Evolutionary conservation across 306 rosid species (phyloP), one percentile per base, ranked within the genome.

Genomic region (Trifolium fragiferum): DNA sequence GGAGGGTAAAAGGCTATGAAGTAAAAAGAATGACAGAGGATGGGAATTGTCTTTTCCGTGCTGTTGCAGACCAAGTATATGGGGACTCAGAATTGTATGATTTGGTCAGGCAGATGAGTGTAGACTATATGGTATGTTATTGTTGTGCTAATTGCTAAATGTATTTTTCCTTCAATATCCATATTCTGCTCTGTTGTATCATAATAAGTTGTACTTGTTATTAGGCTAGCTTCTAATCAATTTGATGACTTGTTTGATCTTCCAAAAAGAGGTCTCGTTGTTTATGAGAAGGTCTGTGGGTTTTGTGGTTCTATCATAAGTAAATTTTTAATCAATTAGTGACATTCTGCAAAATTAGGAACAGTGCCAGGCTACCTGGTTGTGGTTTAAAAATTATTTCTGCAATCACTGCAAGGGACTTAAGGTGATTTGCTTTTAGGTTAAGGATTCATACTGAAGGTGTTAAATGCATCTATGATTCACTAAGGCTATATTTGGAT

Each of bases 21-120:
- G 93, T 94, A 10, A 94, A 87, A 89, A 88, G 81, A 78, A 94
- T 94, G 99, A 67, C 84, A 86, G 90, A 70, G 85, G 99, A 94
- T 87, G 99, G 99, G 44, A 94, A 94, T 82, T 94, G 99, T 78
- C 99, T 94, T 75, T 94, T 94, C 73, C 97, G 96, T 77, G 97
- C 97, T 47, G 89, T 94, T 82, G 96, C 92, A 41, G 97, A 94
- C 81, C 99, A 90, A 80, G 99, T 94, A 69, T 94, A 94, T 74
- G 99, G 99, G 81, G 99, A 94, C 66, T 86, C 89, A 35, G 99
- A 94, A 66, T 37, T 12, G 1, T 90, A 82, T 78, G 99, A 94
- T 81, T 65, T 87, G 83, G 84, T 84, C 79, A 86, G 99, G 67
- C 97, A 90, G 80, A 85, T 90, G 97, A 88, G 97, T 84, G 90